Base-by-base conservation (phyloP, 331 rosid species). In the Rhamnella rubrinervis region DNA sequence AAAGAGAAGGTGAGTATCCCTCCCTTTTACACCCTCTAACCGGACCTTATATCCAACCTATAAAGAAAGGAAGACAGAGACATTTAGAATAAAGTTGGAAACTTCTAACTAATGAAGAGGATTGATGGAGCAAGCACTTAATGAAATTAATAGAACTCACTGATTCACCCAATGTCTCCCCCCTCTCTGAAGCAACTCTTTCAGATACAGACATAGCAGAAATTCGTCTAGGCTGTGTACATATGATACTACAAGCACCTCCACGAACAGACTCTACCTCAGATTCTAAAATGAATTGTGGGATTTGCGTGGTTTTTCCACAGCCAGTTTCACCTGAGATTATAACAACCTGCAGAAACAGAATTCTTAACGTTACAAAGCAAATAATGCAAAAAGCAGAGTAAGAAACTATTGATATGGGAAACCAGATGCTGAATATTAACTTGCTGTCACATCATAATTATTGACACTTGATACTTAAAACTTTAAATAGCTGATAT, bases 301-400 rank as follows among this genome's bases (percentile, higher is more conserved):
- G 96, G 83, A 95, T 85, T 85, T 95, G 99, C 14, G 99, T 95
- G 68, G 99, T 95, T 87, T 95, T 95, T 63, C 99, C 97, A 84
- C 99, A 95, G 64, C 99, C 97, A 73, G 99, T 95, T 89, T 95
- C 86, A 49, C 99, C 99, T 23, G 99, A 95, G 74, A 95, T 76
- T 73, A 89, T 76, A 53, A 85, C 76, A 73, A 95, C 96, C 97
- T 91, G 81, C 73, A 80, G 50, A 75, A 31, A 44, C 66, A 52
- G 61, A 66, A 53, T 17, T 69, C 12, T 7, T 55, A 39, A 37
- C 25, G n/a, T 46, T 57, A 65, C n/a, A 26, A 51, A 18, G 20
- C n/a, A 4, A 46, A 12, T 9, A 14, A 58, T 31, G 1, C 19
- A 68, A 18, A 20, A 68, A 21, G 18, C 28, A 66, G 23, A n/a